Percentiles rank a stretch among this genome's conserved stretches.
Conservation (phyloP, 2,329 filamentous ascomycete species). For the Lecanicillium sp. region DNA sequence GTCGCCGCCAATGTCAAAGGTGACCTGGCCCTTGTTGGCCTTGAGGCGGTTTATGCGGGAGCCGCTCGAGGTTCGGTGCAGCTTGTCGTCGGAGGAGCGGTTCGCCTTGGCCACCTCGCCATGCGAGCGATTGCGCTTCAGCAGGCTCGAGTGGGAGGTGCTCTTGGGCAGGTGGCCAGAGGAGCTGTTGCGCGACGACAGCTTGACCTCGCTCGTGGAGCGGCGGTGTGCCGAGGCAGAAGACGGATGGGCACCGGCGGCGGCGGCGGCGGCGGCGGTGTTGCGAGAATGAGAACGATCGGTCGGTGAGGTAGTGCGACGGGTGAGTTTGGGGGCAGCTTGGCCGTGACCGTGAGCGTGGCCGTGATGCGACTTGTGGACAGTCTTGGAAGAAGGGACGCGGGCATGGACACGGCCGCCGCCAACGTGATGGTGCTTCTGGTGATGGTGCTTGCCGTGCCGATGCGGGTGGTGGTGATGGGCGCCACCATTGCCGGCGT, state of each 20-base stretch:
- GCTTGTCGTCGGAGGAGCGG: slow-evolving; percentile 41
- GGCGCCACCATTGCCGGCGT: neutral
- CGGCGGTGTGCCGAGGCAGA: slow-evolving; percentile 32
- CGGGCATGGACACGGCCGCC: slow-evolving; percentile 33
- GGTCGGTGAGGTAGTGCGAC: slow-evolving; percentile 7
- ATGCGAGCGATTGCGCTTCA: slow-evolving; percentile 55
- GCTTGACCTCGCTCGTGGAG: slow-evolving; percentile 42
- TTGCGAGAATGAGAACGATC: slow-evolving; percentile 11
- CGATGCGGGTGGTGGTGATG: slow-evolving; percentile 20
- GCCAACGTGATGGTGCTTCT: slow-evolving; percentile 28
- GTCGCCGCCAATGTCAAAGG: slow-evolving; percentile 55
- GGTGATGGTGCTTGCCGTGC: slow-evolving; percentile 17
- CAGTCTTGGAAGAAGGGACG: slow-evolving; percentile 37
- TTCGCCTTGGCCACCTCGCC: slow-evolving; percentile 42
- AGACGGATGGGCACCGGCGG: too few relatives aligned
- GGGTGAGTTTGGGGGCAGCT: slow-evolving; percentile 9
- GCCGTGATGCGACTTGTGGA: slow-evolving; percentile 26
- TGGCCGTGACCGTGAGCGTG: neutral
- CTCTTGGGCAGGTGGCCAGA: slow-evolving; percentile 44
- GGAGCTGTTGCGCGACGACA: slow-evolving; percentile 35
- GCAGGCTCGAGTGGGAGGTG: slow-evolving; percentile 43
- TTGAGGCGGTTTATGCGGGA: slow-evolving; percentile 36
- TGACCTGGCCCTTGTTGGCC: slow-evolving; percentile 42
- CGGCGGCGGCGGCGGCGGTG: slow-evolving; percentile 14
- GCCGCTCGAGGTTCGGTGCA: slow-evolving; percentile 46